These are phyloP conservation scores for Stemphylium vesicarium DNA, from an alignment of 2,329 filamentous ascomycete genomes.

Conservation along the genomic window DNA sequence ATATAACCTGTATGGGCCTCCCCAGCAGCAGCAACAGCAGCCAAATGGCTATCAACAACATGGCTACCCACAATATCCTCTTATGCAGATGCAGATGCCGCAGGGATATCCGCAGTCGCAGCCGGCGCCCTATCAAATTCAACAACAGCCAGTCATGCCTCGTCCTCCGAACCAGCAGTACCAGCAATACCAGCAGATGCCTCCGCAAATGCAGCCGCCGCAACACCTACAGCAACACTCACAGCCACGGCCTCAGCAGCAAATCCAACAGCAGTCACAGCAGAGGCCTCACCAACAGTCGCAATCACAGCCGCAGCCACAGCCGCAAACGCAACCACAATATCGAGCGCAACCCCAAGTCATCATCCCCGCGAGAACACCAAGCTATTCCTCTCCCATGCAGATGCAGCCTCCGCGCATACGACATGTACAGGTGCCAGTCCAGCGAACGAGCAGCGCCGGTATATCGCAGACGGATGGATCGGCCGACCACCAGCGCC, in stretches of 20 bases:
- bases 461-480: conserved; percentile 25
- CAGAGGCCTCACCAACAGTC: conserved; percentile 30
- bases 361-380: conserved; percentile 32
- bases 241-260: conserved; percentile 8
- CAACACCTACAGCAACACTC: conserved; percentile 29
- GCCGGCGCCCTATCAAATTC: conserved; percentile 24
- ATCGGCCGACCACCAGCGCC: conserved; percentile 21
- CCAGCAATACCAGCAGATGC: conserved; percentile 31
- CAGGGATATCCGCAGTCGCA: conserved; percentile 26
- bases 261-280: conserved; percentile 18
- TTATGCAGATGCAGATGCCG: conserved; percentile 7
- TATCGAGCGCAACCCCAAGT: conserved; percentile 39
- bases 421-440: conserved; percentile 38
- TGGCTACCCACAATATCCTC: conserved; percentile 21
- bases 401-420: conserved; percentile 37
- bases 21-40: conserved; percentile 30
- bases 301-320: conserved; percentile 13
- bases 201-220: conserved; percentile 17
- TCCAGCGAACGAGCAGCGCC: conserved; percentile 26
- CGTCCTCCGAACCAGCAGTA: conserved; percentile 35
- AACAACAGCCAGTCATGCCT: conserved; percentile 14
- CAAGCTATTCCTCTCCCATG: conserved; percentile 27
- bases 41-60: conserved; percentile 39
- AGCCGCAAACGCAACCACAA: conserved; percentile 10
- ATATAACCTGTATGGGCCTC: conserved; percentile 37